Evolutionary conservation across 2,329 filamentous ascomycete species (phyloP).

Genomic region (Nannizziopsis arthrosporioides): DNA sequence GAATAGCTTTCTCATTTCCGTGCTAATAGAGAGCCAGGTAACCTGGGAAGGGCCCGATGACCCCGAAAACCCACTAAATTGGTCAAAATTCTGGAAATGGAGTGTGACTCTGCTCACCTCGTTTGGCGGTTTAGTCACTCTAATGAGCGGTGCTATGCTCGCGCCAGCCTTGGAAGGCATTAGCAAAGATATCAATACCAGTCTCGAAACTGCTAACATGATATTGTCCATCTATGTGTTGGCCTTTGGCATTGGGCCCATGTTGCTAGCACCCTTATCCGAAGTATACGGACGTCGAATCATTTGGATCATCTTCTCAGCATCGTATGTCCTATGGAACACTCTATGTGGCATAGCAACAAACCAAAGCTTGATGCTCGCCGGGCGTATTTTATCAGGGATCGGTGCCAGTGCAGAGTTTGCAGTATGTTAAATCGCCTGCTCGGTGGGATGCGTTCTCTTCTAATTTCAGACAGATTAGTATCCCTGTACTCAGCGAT

Average conservation of each 20-base stretch:
- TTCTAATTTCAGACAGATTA: conserved; percentile 47
- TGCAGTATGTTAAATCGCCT: too few species aligned
- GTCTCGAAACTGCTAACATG: conserved; percentile 21
- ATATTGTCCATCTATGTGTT: neutral
- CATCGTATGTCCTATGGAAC: conserved; percentile 49
- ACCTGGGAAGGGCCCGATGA: conserved; percentile 50
- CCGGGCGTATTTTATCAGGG: conserved; percentile 50
- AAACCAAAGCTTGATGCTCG: conserved; percentile 41
- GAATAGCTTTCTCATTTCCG: too few species aligned
- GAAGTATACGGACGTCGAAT: conserved; percentile 49
- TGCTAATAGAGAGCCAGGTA: conserved; percentile 24
- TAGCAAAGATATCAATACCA: conserved; percentile 36
- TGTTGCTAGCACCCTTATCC: conserved; percentile 53
- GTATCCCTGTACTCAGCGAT: conserved; percentile 51
- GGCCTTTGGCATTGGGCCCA: conserved; percentile 41
- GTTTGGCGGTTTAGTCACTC: conserved; percentile 20
- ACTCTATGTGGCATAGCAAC: conserved; percentile 51
- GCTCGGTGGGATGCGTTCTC: conserved; percentile 43
- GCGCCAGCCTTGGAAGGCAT: conserved; percentile 32
- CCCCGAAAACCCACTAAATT: conserved; percentile 50
- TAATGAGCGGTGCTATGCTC: conserved; percentile 29
- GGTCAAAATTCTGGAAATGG: conserved; percentile 37
- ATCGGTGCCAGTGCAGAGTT: conserved; percentile 23
- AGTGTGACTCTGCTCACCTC: conserved; percentile 42
- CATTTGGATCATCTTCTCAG: conserved; percentile 47